These are phyloP conservation scores for Diospyros lotus DNA, from an alignment of 148 eudicot species.

Conservation along the genomic window DNA sequence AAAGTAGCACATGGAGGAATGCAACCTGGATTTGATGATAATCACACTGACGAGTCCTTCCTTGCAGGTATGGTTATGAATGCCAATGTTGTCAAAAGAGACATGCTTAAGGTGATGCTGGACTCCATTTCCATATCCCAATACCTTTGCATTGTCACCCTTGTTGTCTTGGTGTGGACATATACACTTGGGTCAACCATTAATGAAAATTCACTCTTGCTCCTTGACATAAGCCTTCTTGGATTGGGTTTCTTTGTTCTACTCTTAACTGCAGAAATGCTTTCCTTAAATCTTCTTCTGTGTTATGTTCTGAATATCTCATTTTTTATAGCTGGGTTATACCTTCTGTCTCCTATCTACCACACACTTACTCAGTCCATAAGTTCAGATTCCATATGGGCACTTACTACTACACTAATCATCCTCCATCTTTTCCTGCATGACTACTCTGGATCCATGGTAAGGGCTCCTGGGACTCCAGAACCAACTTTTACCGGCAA, in stretches of 20 bases:
- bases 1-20: slow-evolving; percentile 97
- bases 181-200: slow-evolving; percentile 66
- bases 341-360: slow-evolving; percentile 81
- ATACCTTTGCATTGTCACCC: slow-evolving; percentile 80
- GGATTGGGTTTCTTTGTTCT: slow-evolving; percentile 67
- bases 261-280: slow-evolving; percentile 59
- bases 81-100: slow-evolving; percentile 82
- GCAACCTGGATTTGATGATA: slow-evolving; percentile 94
- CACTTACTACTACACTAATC: slow-evolving; percentile 60
- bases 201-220: slow-evolving; percentile 53
- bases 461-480: slow-evolving; percentile 54
- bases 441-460: slow-evolving; percentile 80
- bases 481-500: slow-evolving; percentile 67
- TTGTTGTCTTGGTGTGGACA: slow-evolving; percentile 84
- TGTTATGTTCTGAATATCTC: slow-evolving; percentile 56
- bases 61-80: slow-evolving; percentile 92
- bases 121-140: slow-evolving; percentile 89
- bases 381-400: slow-evolving; percentile 89
- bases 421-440: slow-evolving; percentile 87
- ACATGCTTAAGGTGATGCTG: slow-evolving; percentile 66
- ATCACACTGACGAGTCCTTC: slow-evolving; percentile 85
- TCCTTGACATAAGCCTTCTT: slow-evolving; percentile 64
- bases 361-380: slow-evolving; percentile 90
- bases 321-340: slow-evolving; percentile 73
- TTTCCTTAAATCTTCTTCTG: slow-evolving; percentile 44